phyloP scores from a whole-genome alignment of 2,329 filamentous ascomycete genomes.

The Truncatella angustata region DNA sequence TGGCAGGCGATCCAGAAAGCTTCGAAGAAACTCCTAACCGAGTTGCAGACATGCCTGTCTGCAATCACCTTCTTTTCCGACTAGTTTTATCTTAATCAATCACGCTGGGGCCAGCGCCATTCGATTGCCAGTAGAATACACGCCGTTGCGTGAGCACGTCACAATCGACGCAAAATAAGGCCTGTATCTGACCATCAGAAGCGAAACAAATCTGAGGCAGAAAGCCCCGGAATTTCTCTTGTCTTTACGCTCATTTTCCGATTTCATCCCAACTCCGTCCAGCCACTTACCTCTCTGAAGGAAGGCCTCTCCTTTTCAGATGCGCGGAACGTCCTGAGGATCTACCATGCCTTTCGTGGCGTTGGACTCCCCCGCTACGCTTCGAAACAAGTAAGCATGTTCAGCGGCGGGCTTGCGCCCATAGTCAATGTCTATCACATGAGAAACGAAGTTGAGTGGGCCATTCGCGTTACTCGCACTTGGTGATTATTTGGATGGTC shows the following conservation, averaged over 20 bases:
- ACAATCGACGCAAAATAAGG: too few relatives aligned
- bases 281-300: background rate
- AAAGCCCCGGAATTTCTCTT: background rate
- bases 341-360: background rate
- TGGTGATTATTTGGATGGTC: too few relatives aligned
- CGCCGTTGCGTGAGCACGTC: too few relatives aligned
- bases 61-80: too few relatives aligned
- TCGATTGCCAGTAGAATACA: too few relatives aligned
- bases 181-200: background rate
- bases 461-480: too few relatives aligned
- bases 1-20: background rate
- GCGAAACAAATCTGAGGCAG: slow-evolving; percentile 7
- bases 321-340: background rate
- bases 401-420: background rate
- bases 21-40: background rate
- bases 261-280: background rate
- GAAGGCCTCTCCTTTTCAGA: background rate
- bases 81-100: too few relatives aligned
- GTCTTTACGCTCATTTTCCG: background rate
- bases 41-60: background rate
- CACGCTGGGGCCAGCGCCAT: too few relatives aligned
- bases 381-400: background rate
- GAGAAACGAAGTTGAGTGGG: too few relatives aligned
- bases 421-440: background rate
- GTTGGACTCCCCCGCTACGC: background rate